Conservation (phyloP, 1,284 basidiomycete species). For the Butyriboletus appendiculatus region DNA sequence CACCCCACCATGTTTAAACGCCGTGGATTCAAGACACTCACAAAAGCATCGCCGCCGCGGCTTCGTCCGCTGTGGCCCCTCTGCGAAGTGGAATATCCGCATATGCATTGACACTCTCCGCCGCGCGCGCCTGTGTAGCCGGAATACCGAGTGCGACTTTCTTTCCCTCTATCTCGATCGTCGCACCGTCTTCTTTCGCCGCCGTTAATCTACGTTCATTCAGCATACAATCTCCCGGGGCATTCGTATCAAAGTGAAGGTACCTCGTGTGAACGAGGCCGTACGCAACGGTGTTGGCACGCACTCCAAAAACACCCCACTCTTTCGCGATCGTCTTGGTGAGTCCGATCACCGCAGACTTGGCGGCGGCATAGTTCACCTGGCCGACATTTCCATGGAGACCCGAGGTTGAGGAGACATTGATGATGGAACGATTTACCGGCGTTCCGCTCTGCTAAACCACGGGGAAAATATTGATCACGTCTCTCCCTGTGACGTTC, state of each 20-base stretch:
- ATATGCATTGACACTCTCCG: constrained; percentile 39
- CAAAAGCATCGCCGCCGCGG: constrained; percentile 73
- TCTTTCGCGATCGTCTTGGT: constrained; percentile 88
- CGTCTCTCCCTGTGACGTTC: neutral
- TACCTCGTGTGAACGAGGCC: constrained; percentile 75
- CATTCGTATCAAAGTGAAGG: constrained; percentile 8
- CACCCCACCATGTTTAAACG: neutral
- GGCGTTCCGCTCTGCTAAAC: constrained; percentile 41
- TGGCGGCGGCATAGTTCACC: constrained; percentile 81
- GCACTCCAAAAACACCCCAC: constrained; percentile 83
- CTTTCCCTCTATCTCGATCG: constrained; percentile 82
- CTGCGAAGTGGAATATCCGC: constrained; percentile 73
- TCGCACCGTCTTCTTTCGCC: constrained; percentile 75
- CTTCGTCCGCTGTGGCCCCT: constrained; percentile 76
- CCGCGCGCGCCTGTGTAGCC: constrained; percentile 41
- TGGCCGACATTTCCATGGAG: constrained; percentile 86
- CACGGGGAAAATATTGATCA: neutral
- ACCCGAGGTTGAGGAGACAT: constrained; percentile 76
- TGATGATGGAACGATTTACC: constrained; percentile 77
- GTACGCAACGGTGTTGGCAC: constrained; percentile 81
- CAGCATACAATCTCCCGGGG: constrained; percentile 1
- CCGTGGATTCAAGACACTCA: constrained; percentile 39
- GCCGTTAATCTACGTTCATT: constrained; percentile 53
- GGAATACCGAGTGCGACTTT: constrained; percentile 83
- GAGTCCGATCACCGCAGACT: constrained; percentile 74